Percentiles rank a stretch among this genome's conserved stretches.
phyloP scores from a whole-genome alignment of 2,329 filamentous ascomycete species.

The Epichloe hybrida region DNA sequence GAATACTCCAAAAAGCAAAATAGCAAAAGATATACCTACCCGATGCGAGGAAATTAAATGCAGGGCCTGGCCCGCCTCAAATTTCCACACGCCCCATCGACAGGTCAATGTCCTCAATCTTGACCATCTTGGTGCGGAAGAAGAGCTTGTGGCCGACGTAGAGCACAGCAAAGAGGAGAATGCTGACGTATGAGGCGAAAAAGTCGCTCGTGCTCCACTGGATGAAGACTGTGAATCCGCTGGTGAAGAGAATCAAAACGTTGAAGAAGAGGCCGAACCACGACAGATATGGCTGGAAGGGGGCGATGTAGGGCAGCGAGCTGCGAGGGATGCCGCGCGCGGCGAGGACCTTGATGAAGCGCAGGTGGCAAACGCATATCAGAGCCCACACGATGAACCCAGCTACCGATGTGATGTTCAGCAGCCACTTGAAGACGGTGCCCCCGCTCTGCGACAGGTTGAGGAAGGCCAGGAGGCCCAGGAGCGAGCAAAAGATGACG shows the following conservation, averaged over 20 bases:
- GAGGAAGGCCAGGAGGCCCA: slow-evolving; percentile 54
- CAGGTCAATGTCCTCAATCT: slow-evolving; percentile 23
- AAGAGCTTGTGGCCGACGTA: slow-evolving; percentile 47
- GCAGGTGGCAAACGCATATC: slow-evolving; percentile 50
- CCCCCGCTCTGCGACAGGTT: slow-evolving; percentile 46
- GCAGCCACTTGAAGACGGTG: slow-evolving; percentile 57
- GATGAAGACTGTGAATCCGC: slow-evolving; percentile 57
- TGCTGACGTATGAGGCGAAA: slow-evolving; percentile 49
- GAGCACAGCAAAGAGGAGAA: slow-evolving; percentile 48
- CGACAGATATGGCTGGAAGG: slow-evolving; percentile 49
- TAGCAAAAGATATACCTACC: too few species aligned
- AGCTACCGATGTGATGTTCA: slow-evolving; percentile 56
- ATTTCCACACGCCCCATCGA: slow-evolving; percentile 5
- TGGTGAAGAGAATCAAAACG: slow-evolving; percentile 49
- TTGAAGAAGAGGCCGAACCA: slow-evolving; percentile 55
- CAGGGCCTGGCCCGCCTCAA: not conserved
- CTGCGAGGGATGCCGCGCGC: slow-evolving; percentile 43
- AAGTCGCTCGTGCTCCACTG: slow-evolving; percentile 46
- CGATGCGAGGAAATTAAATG: too few species aligned
- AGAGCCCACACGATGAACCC: slow-evolving; percentile 59
- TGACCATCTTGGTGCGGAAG: slow-evolving; percentile 25
- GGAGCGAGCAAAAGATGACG: slow-evolving; percentile 37
- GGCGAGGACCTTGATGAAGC: slow-evolving; percentile 47
- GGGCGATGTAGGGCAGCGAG: slow-evolving; percentile 45
- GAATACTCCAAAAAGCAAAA: not conserved